Base-by-base conservation (phyloP, 179 eudicot genomes). In the Drosera spatulata region DNA sequence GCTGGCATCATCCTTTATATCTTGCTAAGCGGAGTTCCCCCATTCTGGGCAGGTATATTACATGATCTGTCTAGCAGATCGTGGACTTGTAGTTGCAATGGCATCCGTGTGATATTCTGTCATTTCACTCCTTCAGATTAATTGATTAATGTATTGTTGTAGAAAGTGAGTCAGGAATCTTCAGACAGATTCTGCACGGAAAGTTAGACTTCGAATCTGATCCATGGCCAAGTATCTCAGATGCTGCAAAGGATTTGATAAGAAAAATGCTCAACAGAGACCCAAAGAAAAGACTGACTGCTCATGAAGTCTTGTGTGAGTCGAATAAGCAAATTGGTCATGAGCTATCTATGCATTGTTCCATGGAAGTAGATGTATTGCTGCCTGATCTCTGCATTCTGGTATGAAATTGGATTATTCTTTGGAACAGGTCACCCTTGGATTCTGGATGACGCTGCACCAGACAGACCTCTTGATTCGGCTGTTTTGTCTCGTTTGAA, bases 371-470 rank as follows among this genome's bases (percentile, higher is more conserved):
- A 1, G 15, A 13, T 14, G 14, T 12, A 12, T 51, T 2, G 2
- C n/a, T 51, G 22, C 22, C 54, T 51, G 42, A 54, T 6, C 39
- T 63, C 53, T 60, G 42, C 37, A 53, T 14, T 14, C 51, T 50
- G 38, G 38, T 51, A 48, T 45, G 44, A 6, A 39, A 40, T 38
- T 64, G 7, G 53, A 50, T 10, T 40, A 7, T 41, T 58, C 12
- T 8, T 6, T 61, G 50, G 59, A 60, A 49, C 75, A 91, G 97
- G 97, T 65, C 94, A 91, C 75, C 97, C 97, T 5, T 91, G 97
- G 97, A 91, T 91, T 61, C 85, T 88, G 69, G 96, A 91, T 72
- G 97, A 87, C 71, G 85, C 66, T 49, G 94, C 97, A n/a, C 96
- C 96, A 4, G 96, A 91, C 78, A 83, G 79, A 40, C 96, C 97